phyloP scores from a whole-genome alignment of 768 basidiomycete species.

The Xerocomellus dryophilus region DNA sequence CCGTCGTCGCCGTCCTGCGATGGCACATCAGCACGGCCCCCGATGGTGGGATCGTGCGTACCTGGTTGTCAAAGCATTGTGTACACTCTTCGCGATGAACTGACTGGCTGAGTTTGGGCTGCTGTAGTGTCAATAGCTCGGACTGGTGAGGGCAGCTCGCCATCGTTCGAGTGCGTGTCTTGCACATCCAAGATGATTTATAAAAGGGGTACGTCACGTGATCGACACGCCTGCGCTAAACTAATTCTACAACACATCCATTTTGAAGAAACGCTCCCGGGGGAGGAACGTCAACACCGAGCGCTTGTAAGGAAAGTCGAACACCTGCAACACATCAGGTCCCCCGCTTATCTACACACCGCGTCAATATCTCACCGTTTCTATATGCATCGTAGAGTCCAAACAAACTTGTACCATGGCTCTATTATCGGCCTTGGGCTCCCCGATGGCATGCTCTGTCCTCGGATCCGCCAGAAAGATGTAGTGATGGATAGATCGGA shows the following conservation, averaged over 20 bases:
- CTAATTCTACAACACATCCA: slow-evolving; percentile 9
- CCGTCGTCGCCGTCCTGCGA: slow-evolving; percentile 68
- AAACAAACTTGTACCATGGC: slow-evolving; percentile 27
- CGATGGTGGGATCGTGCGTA: slow-evolving; percentile 26
- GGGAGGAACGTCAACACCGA: slow-evolving; percentile 11
- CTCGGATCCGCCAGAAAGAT: slow-evolving; percentile 44
- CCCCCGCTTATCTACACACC: too few relatives aligned
- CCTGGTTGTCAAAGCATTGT: slow-evolving; percentile 95
- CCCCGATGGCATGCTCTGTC: slow-evolving; percentile 40
- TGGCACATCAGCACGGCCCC: background rate
- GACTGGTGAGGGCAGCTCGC: slow-evolving; percentile 51
- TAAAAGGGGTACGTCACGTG: slow-evolving; percentile 9
- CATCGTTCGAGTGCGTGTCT: slow-evolving; percentile 13
- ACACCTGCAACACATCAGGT: slow-evolving; percentile 12
- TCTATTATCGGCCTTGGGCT: slow-evolving; percentile 38
- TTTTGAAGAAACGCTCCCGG: slow-evolving; percentile 25
- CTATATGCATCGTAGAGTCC: slow-evolving; percentile 19
- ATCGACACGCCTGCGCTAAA: too few relatives aligned
- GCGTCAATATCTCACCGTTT: slow-evolving; percentile 12
- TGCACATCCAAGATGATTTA: background rate
- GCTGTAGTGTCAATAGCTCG: slow-evolving; percentile 46
- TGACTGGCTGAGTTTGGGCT: slow-evolving; percentile 63
- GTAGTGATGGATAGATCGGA: slow-evolving; percentile 38
- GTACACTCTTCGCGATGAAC: slow-evolving; percentile 95
- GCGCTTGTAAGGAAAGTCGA: slow-evolving; percentile 28